Evolutionary conservation across 2,329 filamentous ascomycete species (phyloP), one percentile per base, ranked within the genome.

Genomic region (Colletotrichum paranaense): DNA sequence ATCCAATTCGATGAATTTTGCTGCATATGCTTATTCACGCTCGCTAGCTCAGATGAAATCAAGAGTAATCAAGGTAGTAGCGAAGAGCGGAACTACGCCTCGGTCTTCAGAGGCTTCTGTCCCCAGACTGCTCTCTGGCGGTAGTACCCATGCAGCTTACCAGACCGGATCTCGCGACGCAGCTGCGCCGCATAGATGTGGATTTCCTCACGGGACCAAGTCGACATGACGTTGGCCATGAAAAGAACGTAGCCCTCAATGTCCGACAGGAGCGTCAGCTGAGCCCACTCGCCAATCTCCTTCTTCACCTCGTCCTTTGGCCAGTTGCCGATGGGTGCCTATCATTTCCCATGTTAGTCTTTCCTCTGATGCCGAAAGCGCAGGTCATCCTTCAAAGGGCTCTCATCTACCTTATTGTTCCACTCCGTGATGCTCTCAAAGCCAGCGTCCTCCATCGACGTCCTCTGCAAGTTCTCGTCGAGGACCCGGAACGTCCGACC

Each of bases 271-370:
- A 82, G 75, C 5, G 80, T 79, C 19, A 79, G 49, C 38, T 79
- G 76, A 3, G 77, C 77, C 62, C 79, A 83, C 52, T 79, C 75
- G 0, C 85, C 84, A 16, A 85, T 80, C 72, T 84, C 80, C 66
- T 81, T 81, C 8, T 77, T 75, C 12, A 77, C 78, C 0, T 78
- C 74, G 22, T 85, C 82, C 62, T 81, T 83, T 1, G 85, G 78
- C 86, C 86, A 88, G 7, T 77, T 74, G 3, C 84, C 84, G 12
- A 84, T 76, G 0, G 84, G 84, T 68, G 70, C 70, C 67, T 73
- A 19, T 8, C 2, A 14, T 11, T 5, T 32, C 16, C 19, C 77
- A 38, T 28, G 67, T 56, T 1, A 52, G 8, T 1, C 1, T 73
- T 74, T 38, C 73, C 72, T 32, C 46, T 7, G 14, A 14, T 4